These are phyloP conservation scores for Sergeia podlipaevii DNA, from an alignment of 208 protist species.

Conservation along the genomic window DNA sequence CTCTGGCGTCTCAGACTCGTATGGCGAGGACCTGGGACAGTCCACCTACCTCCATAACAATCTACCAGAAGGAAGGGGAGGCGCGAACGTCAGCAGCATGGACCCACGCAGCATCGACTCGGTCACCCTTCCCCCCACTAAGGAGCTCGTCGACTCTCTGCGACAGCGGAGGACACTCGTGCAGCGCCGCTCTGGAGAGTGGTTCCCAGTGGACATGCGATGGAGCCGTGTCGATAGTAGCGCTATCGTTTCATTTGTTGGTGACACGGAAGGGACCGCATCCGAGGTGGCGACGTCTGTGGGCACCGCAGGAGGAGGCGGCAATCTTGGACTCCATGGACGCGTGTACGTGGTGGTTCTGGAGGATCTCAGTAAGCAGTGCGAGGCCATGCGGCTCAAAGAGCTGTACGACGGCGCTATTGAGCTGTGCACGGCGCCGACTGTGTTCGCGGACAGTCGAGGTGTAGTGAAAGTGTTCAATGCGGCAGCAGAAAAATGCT, in stretches of 20 bases:
- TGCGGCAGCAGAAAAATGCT: conserved; percentile 15
- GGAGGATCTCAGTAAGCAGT: conserved; percentile 6
- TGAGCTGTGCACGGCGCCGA: conserved; percentile 7
- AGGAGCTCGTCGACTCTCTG: neutral
- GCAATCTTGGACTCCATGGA: too few species aligned
- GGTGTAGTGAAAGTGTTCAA: conserved; percentile 27
- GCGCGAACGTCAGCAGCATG: too few species aligned
- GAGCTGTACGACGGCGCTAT: conserved; percentile 15
- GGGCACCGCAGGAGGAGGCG: too few species aligned
- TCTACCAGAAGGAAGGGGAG: too few species aligned
- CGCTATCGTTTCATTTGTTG: neutral
- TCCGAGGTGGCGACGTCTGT: too few species aligned
- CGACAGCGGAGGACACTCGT: neutral
- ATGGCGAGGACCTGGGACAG: too few species aligned
- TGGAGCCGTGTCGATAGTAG: neutral
- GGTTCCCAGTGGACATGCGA: neutral
- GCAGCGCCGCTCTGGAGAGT: conserved; percentile 1
- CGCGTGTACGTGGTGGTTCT: conserved; percentile 13
- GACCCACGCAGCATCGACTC: too few species aligned
- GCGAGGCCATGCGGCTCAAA: conserved; percentile 1
- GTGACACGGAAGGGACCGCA: neutral
- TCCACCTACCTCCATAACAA: too few species aligned
- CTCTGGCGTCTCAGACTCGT: too few species aligned
- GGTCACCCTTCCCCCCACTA: too few species aligned
- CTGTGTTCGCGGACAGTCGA: conserved; percentile 15